These are phyloP conservation scores for Leccinellum albellum DNA, from an alignment of 768 basidiomycete genomes.

Conservation along the genomic window DNA sequence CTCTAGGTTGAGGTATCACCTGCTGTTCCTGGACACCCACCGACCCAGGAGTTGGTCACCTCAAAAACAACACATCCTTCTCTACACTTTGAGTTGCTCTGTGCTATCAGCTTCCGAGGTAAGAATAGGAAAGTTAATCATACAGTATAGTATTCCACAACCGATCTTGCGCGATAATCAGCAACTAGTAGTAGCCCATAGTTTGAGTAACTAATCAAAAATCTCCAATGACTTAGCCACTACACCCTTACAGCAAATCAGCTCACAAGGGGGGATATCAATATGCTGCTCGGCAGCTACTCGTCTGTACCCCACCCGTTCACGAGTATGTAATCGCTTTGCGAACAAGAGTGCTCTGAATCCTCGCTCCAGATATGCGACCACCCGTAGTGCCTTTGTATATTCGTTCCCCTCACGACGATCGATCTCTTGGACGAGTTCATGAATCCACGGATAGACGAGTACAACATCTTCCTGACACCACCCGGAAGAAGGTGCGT, in stretches of 20 bases:
- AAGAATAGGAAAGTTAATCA: too few relatives aligned
- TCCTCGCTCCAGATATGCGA: slow-evolving; percentile 7
- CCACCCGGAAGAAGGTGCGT: neutral
- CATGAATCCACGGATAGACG: slow-evolving; percentile 11
- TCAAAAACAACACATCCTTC: too few relatives aligned
- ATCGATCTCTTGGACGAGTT: neutral
- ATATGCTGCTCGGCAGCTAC: slow-evolving; percentile 5
- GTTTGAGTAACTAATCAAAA: too few relatives aligned
- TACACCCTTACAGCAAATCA: neutral
- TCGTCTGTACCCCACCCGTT: slow-evolving; percentile 16
- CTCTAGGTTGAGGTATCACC: too few relatives aligned
- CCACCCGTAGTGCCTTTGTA: neutral
- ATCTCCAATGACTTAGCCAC: neutral
- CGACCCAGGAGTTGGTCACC: too few relatives aligned
- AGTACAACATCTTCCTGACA: neutral
- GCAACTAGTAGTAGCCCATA: too few relatives aligned
- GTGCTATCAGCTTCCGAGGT: too few relatives aligned
- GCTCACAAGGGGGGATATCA: neutral
- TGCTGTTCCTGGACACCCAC: too few relatives aligned
- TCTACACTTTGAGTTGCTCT: too few relatives aligned
- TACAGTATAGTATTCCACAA: too few relatives aligned
- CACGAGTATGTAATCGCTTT: neutral
- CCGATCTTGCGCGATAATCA: too few relatives aligned
- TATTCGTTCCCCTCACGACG: neutral
- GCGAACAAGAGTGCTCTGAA: slow-evolving; percentile 7